Evolutionary conservation across 1,284 basidiomycete species (phyloP).

Genomic region (Trametes polyzona): DNA sequence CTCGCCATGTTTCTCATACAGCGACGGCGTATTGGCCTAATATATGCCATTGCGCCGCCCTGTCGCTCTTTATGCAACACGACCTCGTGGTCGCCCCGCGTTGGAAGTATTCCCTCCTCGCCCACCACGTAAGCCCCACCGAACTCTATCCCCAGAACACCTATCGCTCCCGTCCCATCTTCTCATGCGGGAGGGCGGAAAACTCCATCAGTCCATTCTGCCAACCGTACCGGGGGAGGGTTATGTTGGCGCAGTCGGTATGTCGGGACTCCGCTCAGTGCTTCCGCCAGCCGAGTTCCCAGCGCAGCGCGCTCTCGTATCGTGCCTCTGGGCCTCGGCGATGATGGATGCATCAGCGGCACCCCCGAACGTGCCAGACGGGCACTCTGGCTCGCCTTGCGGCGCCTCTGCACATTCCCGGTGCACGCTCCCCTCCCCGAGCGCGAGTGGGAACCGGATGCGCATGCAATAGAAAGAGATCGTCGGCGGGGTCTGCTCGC

Average conservation of each 20-base stretch:
- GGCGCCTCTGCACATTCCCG: background rate
- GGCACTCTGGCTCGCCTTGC: background rate
- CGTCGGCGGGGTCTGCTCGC: background rate
- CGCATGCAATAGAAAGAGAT: background rate
- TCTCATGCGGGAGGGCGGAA: background rate
- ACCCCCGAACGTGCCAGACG: background rate
- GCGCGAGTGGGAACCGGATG: background rate
- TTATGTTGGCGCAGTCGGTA: background rate
- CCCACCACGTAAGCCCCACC: constrained; percentile 16
- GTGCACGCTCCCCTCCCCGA: background rate
- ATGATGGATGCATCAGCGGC: background rate
- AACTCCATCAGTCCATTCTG: background rate
- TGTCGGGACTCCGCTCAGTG: background rate
- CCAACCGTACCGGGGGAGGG: background rate
- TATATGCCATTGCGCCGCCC: constrained; percentile 13
- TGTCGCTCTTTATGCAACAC: constrained; percentile 13
- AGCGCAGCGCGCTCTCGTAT: background rate
- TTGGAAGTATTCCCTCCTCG: constrained; percentile 2
- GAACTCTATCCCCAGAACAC: constrained; percentile 4
- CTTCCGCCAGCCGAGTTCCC: background rate
- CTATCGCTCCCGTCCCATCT: background rate
- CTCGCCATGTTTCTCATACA: constrained; percentile 6
- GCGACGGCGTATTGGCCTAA: constrained; percentile 19
- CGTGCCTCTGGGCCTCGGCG: background rate
- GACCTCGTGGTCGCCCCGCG: constrained; percentile 15